Evolutionary conservation across 129 eudicot species (phyloP).

Genomic region (Rutidosis leptorrhynchoides): DNA sequence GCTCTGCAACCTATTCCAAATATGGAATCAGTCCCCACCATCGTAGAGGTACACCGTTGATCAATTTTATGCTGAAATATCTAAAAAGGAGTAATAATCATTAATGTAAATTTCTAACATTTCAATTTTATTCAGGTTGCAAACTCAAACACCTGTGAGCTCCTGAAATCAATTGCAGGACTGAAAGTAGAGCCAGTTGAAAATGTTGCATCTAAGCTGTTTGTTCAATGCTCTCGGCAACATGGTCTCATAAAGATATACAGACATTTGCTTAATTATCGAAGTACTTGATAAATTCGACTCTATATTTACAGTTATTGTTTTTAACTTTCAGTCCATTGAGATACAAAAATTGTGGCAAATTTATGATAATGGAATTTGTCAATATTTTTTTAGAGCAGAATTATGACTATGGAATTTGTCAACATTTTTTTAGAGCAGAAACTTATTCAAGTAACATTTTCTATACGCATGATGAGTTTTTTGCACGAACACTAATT

Average conservation of each 20-base stretch:
- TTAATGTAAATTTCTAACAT: too few species aligned
- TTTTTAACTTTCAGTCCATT: too few species aligned
- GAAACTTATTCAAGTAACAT: too few species aligned
- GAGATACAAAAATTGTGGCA: too few species aligned
- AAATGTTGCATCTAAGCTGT: conserved; percentile 88
- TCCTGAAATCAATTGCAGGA: conserved; percentile 82
- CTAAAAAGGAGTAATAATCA: too few species aligned
- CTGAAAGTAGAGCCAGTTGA: conserved; percentile 88
- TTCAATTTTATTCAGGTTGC: conserved; percentile 55
- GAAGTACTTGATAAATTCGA: too few species aligned
- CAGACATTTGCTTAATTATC: conserved; percentile 88
- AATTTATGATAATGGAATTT: too few species aligned
- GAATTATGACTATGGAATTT: too few species aligned
- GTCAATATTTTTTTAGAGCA: too few species aligned
- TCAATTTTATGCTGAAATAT: neutral
- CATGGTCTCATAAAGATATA: conserved; percentile 94
- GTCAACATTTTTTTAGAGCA: too few species aligned
- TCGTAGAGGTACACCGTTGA: conserved; percentile 62
- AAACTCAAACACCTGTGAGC: conserved; percentile 78
- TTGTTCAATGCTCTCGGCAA: conserved; percentile 98
- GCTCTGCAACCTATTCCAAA: conserved; percentile 85
- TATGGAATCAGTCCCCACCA: conserved; percentile 78
- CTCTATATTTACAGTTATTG: too few species aligned
- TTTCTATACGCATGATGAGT: conserved; percentile 16
- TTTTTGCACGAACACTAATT: too few species aligned